These are phyloP conservation scores for Suillus discolor DNA, from an alignment of 768 basidiomycete genomes.

Conservation along the genomic window DNA sequence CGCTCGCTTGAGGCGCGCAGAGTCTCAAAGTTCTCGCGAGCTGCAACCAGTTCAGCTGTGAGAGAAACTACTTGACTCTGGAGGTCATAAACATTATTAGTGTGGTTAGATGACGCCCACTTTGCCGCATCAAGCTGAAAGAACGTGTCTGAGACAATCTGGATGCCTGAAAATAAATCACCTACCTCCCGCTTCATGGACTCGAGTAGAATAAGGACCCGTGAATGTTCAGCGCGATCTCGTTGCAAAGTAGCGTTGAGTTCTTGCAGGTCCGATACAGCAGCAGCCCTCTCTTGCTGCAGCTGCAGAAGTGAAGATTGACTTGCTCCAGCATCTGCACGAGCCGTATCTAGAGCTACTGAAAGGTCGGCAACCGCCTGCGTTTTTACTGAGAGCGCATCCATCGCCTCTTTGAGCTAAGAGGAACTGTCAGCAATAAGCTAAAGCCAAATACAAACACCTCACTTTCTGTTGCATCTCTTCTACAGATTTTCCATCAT, in stretches of 20 bases:
- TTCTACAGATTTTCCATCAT: constrained; percentile 56
- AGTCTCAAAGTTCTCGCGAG: constrained; percentile 55
- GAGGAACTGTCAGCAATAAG: constrained; percentile 4
- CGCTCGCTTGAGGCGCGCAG: constrained; percentile 50
- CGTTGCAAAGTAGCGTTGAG: constrained; percentile 43
- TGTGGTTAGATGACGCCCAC: constrained; percentile 41
- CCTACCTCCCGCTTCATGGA: constrained; percentile 55
- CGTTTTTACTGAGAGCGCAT: constrained; percentile 55
- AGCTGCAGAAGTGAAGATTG: constrained; percentile 44
- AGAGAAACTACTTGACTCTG: constrained; percentile 53
- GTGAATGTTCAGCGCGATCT: constrained; percentile 32
- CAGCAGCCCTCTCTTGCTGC: constrained; percentile 47
- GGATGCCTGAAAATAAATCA: constrained; percentile 6
- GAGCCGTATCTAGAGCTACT: constrained; percentile 47
- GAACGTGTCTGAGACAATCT: constrained; percentile 9
- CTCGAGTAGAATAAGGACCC: constrained; percentile 36
- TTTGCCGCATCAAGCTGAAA: constrained; percentile 56
- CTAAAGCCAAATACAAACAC: background rate
- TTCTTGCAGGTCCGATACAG: constrained; percentile 51
- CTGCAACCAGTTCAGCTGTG: constrained; percentile 49
- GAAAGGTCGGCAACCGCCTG: constrained; percentile 50
- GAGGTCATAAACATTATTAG: constrained; percentile 48
- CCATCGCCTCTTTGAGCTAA: constrained; percentile 63
- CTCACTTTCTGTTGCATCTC: constrained; percentile 64
- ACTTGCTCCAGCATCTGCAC: constrained; percentile 53